These are phyloP conservation scores for Amanita inopinata DNA, from an alignment of 768 basidiomycete genomes.

Conservation along the genomic window DNA sequence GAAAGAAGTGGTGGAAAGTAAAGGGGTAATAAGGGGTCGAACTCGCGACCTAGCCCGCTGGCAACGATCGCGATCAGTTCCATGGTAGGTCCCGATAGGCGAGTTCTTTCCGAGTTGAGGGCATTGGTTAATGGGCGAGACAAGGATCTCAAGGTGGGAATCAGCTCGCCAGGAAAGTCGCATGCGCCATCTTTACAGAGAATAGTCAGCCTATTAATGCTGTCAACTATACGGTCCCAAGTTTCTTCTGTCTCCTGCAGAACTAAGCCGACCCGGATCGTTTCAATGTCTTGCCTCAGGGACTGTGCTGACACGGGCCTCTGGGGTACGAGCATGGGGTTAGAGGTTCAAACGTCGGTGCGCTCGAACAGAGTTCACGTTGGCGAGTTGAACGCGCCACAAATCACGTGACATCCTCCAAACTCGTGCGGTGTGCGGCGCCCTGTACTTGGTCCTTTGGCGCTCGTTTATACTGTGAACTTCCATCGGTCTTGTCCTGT, in stretches of 20 bases:
- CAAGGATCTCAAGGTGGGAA: constrained; percentile 38
- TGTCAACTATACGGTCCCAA: constrained; percentile 60
- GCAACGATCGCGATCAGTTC: constrained; percentile 52
- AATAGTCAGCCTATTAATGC: constrained; percentile 33
- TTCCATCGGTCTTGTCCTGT: too few species aligned
- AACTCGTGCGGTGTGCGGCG: too few species aligned
- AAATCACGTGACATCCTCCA: not conserved
- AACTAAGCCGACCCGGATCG: constrained; percentile 27
- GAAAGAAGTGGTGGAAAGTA: constrained; percentile 61
- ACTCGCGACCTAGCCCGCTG: constrained; percentile 44
- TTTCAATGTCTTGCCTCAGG: constrained; percentile 26
- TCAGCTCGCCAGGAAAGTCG: constrained; percentile 41
- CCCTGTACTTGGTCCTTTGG: too few species aligned
- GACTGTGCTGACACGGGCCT: not conserved
- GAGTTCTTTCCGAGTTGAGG: constrained; percentile 65
- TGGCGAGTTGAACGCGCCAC: too few species aligned
- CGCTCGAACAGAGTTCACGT: not conserved
- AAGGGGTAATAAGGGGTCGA: constrained; percentile 57
- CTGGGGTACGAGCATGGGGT: too few species aligned
- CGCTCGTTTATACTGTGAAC: too few species aligned
- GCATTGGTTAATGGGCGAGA: constrained; percentile 46
- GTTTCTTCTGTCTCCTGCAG: constrained; percentile 67
- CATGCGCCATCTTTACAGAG: constrained; percentile 44
- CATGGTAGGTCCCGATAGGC: constrained; percentile 56
- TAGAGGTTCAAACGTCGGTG: too few species aligned